phyloP scores from a whole-genome alignment of 139 green algal species.

The Mychonastes homosphaera region DNA sequence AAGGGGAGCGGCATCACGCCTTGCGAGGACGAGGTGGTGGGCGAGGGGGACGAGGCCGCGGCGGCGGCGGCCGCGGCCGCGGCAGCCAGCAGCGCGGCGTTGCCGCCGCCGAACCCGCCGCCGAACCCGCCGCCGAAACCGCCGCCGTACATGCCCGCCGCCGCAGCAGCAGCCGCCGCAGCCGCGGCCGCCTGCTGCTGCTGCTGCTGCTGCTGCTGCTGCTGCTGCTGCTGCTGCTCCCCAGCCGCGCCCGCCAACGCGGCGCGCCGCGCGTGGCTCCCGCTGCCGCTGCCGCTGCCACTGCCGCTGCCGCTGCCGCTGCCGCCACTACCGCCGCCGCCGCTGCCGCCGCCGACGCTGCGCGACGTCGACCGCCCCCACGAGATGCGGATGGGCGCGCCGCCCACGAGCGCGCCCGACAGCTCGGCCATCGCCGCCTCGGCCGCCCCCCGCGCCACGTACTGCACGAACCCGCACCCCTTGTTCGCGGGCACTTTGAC shows the following conservation, averaged over 20 bases:
- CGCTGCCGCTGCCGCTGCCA: not conserved
- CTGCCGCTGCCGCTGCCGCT: not conserved
- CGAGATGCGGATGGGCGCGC: constrained; percentile 48
- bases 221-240: not conserved
- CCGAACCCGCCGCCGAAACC: not conserved
- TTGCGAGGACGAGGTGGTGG: not conserved
- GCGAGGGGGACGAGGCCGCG: not conserved
- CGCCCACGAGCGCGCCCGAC: constrained; percentile 52
- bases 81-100: not conserved
- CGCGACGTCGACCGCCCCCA: constrained; percentile 42
- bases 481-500: constrained; percentile 89
- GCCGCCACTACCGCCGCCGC: not conserved
- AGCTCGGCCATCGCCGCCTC: constrained; percentile 65
- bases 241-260: not conserved
- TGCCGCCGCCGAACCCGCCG: not conserved
- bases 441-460: constrained; percentile 47
- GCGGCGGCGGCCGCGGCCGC: too few species aligned
- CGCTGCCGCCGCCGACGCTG: not conserved
- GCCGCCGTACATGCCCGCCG: not conserved
- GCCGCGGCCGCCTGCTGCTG: not conserved
- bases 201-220: not conserved
- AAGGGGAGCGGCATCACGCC: not conserved
- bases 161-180: not conserved
- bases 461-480: constrained; percentile 95
- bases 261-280: not conserved